These are phyloP conservation scores for Leonotis leonurus DNA, from an alignment of 257 asterid genomes.

Conservation along the genomic window DNA sequence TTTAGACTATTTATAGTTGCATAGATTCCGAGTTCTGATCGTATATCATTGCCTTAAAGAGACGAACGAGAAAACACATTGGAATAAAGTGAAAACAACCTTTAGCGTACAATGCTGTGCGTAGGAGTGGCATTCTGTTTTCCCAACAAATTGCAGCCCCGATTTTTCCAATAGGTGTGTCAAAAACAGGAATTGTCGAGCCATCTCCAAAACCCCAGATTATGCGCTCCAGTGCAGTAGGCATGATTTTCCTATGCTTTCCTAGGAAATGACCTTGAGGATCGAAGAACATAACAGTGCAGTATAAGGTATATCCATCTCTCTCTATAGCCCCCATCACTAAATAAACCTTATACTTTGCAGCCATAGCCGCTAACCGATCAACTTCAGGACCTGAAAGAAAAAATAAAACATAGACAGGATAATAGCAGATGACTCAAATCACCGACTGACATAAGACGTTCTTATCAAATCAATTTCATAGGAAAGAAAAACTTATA, in stretches of 20 bases:
- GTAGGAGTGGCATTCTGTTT: conserved; percentile 88
- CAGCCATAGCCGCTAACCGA: conserved; percentile 93
- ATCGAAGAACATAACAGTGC: conserved; percentile 78
- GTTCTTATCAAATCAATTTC: not conserved
- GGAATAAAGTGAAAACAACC: conserved; percentile 27
- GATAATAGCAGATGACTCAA: not conserved
- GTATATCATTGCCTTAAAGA: not conserved
- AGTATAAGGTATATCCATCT: conserved; percentile 88
- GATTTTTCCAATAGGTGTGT: conserved; percentile 84
- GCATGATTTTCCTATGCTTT: conserved; percentile 92
- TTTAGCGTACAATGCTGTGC: conserved; percentile 94
- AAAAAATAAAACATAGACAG: not conserved
- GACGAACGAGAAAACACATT: not conserved
- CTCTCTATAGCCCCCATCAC: conserved; percentile 92
- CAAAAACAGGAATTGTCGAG: conserved; percentile 86
- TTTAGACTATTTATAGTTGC: not conserved
- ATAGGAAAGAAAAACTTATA: too few relatives aligned
- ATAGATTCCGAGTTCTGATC: not conserved
- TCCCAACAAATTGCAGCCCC: conserved; percentile 99
- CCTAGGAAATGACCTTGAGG: conserved; percentile 81
- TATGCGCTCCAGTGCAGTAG: conserved; percentile 82
- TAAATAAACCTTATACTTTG: conserved; percentile 74
- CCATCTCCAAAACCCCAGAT: conserved; percentile 99
- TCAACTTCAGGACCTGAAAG: conserved; percentile 89
- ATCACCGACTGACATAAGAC: not conserved